Conservation (phyloP, 345 rosid genomes). For the Kernera saxatilis region DNA sequence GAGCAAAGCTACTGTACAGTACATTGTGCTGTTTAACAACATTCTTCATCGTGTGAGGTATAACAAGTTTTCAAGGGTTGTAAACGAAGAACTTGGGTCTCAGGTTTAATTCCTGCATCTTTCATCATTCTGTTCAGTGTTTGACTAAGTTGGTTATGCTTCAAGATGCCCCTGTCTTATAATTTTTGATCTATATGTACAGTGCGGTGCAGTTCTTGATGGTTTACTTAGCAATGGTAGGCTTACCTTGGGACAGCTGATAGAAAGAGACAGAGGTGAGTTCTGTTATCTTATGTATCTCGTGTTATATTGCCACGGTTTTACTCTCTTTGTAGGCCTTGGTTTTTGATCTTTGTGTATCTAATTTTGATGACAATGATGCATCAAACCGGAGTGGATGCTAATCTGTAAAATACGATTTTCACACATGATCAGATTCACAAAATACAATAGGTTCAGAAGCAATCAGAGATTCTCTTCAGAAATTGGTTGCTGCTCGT, state of each 20-base stretch:
- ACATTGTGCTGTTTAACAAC: constrained; percentile 56
- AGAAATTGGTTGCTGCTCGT: constrained; percentile 48
- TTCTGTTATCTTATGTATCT: not conserved
- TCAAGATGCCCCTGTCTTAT: not conserved
- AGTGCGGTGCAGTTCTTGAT: constrained; percentile 62
- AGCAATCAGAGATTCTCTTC: constrained; percentile 43
- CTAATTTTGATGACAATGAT: not conserved
- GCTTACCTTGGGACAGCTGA: constrained; percentile 67
- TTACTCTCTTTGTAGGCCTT: not conserved
- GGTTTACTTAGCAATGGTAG: constrained; percentile 82
- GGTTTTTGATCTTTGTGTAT: not conserved
- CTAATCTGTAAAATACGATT: constrained; percentile 1
- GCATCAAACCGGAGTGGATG: not conserved
- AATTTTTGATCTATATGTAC: constrained; percentile 17
- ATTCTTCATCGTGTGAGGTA: constrained; percentile 70
- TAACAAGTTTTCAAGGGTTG: constrained; percentile 50
- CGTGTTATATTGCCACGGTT: not conserved
- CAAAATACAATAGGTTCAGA: constrained; percentile 32
- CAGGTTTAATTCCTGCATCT: constrained; percentile 35
- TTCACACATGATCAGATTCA: constrained; percentile 21
- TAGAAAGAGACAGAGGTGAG: constrained; percentile 60
- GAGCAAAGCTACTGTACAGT: constrained; percentile 43
- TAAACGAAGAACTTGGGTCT: constrained; percentile 49
- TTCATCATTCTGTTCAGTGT: not conserved
- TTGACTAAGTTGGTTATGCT: not conserved